A percentile compares a stretch with the other conserved stretches of the same genome.
Conservation (phyloP, 805 yeast species). For the Yamadazyma sp. region DNA sequence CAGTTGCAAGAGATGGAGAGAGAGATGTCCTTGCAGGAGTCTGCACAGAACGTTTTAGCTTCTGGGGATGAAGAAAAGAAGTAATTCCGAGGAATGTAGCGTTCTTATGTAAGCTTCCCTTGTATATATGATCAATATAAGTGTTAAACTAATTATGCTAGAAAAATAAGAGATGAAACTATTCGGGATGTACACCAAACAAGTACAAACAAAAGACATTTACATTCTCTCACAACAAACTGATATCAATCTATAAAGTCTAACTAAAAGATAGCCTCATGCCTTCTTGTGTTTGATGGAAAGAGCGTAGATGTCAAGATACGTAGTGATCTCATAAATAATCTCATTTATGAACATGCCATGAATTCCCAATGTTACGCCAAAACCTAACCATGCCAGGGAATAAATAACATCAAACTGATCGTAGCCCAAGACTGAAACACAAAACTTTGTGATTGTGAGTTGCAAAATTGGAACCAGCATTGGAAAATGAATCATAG, state of each 20-base stretch:
- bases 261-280: conserved; percentile 11
- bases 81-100: conserved; percentile 7
- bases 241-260: no score
- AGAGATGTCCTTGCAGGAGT: conserved; percentile 79
- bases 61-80: conserved; percentile 56
- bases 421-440: conserved; percentile 37
- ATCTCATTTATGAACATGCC: conserved; percentile 72
- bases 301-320: conserved; percentile 82
- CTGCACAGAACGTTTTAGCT: conserved; percentile 71
- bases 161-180: no score
- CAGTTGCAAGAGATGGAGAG: conserved; percentile 93
- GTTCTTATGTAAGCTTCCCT: conserved; percentile 1
- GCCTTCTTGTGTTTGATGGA: conserved; percentile 76
- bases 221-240: no score
- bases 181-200: no score
- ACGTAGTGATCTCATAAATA: conserved; percentile 74
- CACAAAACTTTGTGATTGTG: conserved; percentile 32
- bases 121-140: conserved; percentile 6
- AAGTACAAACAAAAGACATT: no score
- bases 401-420: conserved; percentile 46
- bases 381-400: conserved; percentile 64
- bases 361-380: conserved; percentile 67
- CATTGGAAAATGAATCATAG: conserved; percentile 68
- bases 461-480: conserved; percentile 59
- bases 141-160: no score